These are phyloP conservation scores for Triticum turgidum DNA, from an alignment of 176 grass and related monocot genomes.

Conservation along the genomic window DNA sequence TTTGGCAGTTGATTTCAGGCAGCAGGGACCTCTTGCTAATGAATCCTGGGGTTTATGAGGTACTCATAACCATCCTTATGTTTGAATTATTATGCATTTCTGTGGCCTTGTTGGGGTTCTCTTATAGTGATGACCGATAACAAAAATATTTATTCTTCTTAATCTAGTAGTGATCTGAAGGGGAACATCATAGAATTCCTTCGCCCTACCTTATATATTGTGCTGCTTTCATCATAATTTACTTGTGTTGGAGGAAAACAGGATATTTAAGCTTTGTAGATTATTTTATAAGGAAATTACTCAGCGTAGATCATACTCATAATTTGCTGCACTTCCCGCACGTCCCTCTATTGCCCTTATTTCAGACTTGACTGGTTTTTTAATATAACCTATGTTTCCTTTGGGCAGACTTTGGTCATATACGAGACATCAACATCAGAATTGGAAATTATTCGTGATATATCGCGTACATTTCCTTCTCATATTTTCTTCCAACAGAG, in stretches of 20 bases:
- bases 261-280: background rate
- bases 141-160: background rate
- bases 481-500: slow-evolving; percentile 99
- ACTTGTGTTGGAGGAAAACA: background rate
- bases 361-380: background rate
- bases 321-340: background rate
- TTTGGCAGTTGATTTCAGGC: slow-evolving; percentile 98
- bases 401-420: slow-evolving; percentile 82
- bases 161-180: background rate
- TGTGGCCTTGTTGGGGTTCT: background rate
- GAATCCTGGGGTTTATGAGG: slow-evolving; percentile 94
- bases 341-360: background rate
- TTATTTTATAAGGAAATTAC: background rate
- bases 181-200: background rate
- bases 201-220: background rate
- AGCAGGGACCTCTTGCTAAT: slow-evolving; percentile 87
- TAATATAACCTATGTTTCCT: background rate
- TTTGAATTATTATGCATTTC: background rate
- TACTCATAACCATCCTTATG: slow-evolving; percentile 17
- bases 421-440: slow-evolving; percentile 94
- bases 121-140: background rate
- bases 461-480: slow-evolving; percentile 97
- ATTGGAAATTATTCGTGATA: slow-evolving; percentile 95
- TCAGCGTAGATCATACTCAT: background rate
- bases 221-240: background rate